A percentile compares a stretch with the other conserved stretches of the same genome.
phyloP scores from a whole-genome alignment of 176 grass and related monocot genomes.

The Carex pumila region DNA sequence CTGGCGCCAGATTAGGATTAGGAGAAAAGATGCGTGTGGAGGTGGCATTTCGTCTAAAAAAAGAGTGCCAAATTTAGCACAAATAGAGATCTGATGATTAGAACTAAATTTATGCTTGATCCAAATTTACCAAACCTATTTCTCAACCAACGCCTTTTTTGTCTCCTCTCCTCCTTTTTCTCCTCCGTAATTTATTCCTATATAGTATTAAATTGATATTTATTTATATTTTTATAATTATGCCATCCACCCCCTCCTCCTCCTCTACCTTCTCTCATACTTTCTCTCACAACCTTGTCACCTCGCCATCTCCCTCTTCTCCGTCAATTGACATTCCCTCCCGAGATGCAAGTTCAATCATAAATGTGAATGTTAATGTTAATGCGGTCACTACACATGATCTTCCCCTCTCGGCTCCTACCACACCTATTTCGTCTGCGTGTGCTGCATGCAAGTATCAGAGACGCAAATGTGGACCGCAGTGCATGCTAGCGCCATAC shows the following conservation, averaged over 20 bases:
- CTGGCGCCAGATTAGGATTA: neutral
- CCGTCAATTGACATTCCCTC: neutral
- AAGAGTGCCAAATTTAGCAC: neutral
- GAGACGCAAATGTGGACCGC: neutral
- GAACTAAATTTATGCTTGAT: neutral
- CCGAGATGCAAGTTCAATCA: neutral
- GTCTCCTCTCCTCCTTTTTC: neutral
- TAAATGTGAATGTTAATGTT: neutral
- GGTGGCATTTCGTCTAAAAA: neutral
- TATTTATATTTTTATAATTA: neutral
- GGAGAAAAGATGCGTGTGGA: neutral
- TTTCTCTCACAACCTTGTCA: neutral
- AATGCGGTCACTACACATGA: neutral
- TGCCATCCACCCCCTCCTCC: neutral
- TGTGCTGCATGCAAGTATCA: slow-evolving; percentile 34
- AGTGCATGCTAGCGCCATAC: slow-evolving; percentile 12
- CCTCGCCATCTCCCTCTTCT: neutral
- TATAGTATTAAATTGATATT: neutral
- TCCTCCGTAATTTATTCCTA: neutral
- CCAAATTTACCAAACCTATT: neutral
- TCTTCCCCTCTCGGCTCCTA: neutral
- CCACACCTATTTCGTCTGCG: neutral
- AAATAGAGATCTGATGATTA: neutral
- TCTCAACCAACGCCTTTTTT: neutral
- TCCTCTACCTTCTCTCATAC: neutral